phyloP scores from a whole-genome alignment of 2,329 filamentous ascomycete genomes.

The Colletotrichum sp. region DNA sequence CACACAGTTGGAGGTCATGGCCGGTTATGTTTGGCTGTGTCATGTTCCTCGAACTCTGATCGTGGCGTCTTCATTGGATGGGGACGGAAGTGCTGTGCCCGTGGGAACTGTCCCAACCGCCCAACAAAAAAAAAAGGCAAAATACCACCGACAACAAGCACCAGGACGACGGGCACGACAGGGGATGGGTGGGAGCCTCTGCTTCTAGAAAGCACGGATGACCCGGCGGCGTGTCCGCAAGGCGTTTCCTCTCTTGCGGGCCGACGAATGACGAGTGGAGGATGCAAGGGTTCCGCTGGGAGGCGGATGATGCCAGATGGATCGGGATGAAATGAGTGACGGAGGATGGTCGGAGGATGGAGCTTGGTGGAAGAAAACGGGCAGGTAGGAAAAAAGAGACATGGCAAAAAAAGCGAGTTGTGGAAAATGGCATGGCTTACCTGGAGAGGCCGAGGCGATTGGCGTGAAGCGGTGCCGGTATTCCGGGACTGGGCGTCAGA shows the following conservation, averaged over 20 bases:
- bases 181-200: background rate
- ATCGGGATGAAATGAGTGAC: background rate
- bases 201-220: constrained; percentile 3
- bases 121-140: constrained; percentile 12
- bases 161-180: background rate
- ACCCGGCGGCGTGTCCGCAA: background rate
- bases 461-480: constrained; percentile 5
- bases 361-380: background rate
- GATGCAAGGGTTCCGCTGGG: background rate
- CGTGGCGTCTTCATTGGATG: constrained; percentile 1
- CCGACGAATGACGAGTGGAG: background rate
- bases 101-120: constrained; percentile 9
- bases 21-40: constrained; percentile 12
- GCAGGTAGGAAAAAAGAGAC: background rate
- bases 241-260: constrained; percentile 3
- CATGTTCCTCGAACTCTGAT: constrained; percentile 16
- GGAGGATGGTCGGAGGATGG: background rate
- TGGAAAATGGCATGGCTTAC: constrained; percentile 15
- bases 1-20: background rate
- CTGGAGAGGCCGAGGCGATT: constrained; percentile 6
- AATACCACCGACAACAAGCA: background rate
- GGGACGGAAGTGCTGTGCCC: background rate
- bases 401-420: background rate
- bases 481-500: constrained; percentile 15
- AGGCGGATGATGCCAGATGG: background rate